Evolutionary conservation across 2,329 filamentous ascomycete genomes (phyloP).

Genomic region (Trichophyton equinum): DNA sequence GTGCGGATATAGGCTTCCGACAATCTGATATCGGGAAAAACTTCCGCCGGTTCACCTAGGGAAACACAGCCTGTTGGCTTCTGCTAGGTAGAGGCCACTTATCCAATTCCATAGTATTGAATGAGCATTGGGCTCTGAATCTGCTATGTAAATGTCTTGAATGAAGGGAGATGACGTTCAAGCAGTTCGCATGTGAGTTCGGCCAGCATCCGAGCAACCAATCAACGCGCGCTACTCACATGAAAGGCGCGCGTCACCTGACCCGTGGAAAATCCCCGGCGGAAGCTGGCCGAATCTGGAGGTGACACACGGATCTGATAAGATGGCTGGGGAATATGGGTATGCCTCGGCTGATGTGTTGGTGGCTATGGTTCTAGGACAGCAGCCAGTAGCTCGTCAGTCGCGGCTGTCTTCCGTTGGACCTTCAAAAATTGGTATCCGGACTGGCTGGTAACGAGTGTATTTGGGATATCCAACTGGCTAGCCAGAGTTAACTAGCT

Average conservation of each 20-base stretch:
- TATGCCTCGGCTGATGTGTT: background rate
- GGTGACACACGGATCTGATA: background rate
- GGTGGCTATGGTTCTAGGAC: background rate
- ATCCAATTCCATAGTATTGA: background rate
- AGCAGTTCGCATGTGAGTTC: conserved; percentile 1
- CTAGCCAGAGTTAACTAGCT: background rate
- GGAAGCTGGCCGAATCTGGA: conserved; percentile 2
- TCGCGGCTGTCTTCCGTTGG: background rate
- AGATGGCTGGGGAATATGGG: background rate
- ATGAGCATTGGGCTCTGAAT: background rate
- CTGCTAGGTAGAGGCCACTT: background rate
- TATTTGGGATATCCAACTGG: background rate
- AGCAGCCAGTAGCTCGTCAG: background rate
- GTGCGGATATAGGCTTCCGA: background rate
- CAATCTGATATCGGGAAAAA: background rate
- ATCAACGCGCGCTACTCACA: conserved; percentile 2
- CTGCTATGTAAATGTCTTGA: background rate
- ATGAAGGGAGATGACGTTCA: background rate
- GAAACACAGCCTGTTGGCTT: background rate
- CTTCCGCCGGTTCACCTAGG: background rate
- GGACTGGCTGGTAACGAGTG: too few species aligned
- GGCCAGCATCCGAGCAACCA: conserved; percentile 3
- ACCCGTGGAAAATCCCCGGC: background rate
- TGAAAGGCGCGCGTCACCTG: conserved; percentile 4
- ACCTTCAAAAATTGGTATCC: background rate